phyloP scores from a whole-genome alignment of 2,329 filamentous ascomycete genomes.

The Fusarium newnesense region DNA sequence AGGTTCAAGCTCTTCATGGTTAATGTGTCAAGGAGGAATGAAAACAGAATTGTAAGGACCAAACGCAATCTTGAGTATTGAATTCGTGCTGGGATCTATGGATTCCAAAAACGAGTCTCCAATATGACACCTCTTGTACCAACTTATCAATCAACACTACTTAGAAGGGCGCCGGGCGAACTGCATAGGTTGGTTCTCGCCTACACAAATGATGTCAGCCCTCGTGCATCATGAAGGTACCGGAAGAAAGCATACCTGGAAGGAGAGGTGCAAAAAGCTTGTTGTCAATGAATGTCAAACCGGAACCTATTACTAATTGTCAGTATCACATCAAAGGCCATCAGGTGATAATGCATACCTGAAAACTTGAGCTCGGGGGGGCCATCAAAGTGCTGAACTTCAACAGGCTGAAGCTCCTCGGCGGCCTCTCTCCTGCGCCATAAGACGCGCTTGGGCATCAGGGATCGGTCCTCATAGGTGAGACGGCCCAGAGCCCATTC shows the following conservation, averaged over 20 bases:
- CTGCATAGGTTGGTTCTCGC: background rate
- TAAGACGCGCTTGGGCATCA: conserved; percentile 7
- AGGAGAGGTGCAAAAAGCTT: background rate
- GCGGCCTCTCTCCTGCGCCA: background rate
- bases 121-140: accelerated
- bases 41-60: accelerated
- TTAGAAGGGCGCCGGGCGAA: background rate
- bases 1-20: background rate
- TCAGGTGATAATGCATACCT: background rate
- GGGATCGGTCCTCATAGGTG: background rate
- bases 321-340: too few relatives aligned
- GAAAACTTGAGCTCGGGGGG: background rate
- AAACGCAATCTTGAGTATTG: background rate
- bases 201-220: background rate
- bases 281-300: too few relatives aligned
- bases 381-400: accelerated
- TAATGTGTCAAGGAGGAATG: accelerated
- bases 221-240: accelerated
- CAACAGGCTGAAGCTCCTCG: background rate
- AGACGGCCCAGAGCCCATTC: conserved; percentile 15
- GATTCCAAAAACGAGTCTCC: background rate
- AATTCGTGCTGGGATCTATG: background rate
- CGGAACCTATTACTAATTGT: too few relatives aligned
- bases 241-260: accelerated
- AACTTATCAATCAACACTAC: accelerated